Percentiles rank a stretch among this genome's conserved stretches.
These are phyloP conservation scores for Lumnitzera littorea DNA, from an alignment of 345 rosid species.

Conservation along the genomic window DNA sequence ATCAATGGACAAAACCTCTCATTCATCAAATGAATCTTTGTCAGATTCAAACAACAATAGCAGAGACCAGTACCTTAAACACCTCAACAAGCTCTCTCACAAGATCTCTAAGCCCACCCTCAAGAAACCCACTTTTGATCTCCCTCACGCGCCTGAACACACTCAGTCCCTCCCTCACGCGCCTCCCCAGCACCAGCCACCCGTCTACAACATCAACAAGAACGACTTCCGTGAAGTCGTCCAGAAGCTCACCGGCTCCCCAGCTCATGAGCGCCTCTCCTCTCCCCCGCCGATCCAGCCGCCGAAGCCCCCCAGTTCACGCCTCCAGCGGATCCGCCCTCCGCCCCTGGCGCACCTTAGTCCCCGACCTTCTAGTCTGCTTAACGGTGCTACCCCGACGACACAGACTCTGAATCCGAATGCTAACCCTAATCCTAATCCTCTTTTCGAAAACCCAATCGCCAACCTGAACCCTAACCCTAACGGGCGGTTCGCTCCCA, in stretches of 20 bases:
- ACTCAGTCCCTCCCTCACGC: constrained; percentile 18
- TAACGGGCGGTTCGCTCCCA: constrained; percentile 10
- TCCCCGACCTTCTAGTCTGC: constrained; percentile 59
- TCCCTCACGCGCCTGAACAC: constrained; percentile 14
- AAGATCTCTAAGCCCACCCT: constrained; percentile 61
- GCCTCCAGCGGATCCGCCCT: constrained; percentile 89
- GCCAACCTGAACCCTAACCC: not conserved
- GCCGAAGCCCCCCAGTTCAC: constrained; percentile 70
- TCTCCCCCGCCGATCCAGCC: constrained; percentile 69
- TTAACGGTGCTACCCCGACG: constrained; percentile 25
- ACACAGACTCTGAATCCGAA: constrained; percentile 10
- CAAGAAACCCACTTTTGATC: constrained; percentile 37
- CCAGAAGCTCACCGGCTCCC: constrained; percentile 90
- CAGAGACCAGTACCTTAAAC: constrained; percentile 46
- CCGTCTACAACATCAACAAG: constrained; percentile 91
- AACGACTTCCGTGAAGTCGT: constrained; percentile 88
- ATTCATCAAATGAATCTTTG: not conserved
- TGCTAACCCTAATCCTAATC: not conserved
- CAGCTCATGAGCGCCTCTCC: constrained; percentile 70
- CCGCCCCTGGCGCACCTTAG: constrained; percentile 69
- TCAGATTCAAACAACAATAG: constrained; percentile 8
- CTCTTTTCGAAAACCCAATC: constrained; percentile 2
- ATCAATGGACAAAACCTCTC: constrained; percentile 5
- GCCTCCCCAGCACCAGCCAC: constrained; percentile 63
- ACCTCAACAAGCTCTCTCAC: constrained; percentile 78